Base-by-base conservation (phyloP, 257 asterid species). In the Scutellaria galericulata region DNA sequence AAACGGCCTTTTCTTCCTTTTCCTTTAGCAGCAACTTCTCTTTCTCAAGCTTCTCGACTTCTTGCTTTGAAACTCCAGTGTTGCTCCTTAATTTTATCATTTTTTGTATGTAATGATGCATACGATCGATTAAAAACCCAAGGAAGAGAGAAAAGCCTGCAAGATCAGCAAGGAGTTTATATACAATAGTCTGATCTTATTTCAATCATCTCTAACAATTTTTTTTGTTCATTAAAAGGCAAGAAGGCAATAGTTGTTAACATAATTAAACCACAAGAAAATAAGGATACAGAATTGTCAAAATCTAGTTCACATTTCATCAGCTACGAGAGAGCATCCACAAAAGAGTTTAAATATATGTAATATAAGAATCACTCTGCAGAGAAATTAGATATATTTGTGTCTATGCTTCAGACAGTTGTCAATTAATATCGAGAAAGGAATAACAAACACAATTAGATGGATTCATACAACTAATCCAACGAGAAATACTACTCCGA, bases 141-240 rank as follows among this genome's bases (percentile, higher is more conserved):
- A 89, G 97, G 72, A 88, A 94, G 71, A 94, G 84, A 56, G 89
- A 86, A 74, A 91, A 89, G n/a, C 92, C 99, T 91, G 80, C 78
- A 72, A 66, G 45, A 64, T 78, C 53, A 74, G 67, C 7, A 42
- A 11, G 27, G 14, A 12, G 53, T 31, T 35, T 58, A 60, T 40
- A n/a, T 35, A 27, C 54, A 40, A 7, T 7, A 11, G 31, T 40
- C 37, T 55, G 7, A 9, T 0, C 64, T 54, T 0, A 8, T 54
- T 22, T 8, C 62, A 61, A 2, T 44, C 12, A 58, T 31, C 50
- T 45, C 9, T 24, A 42, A 3, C 37, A 0, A 3, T 2, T 31
- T 24, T 31, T 31, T 31, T 31, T 31, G 5, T 31, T 31, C 37
- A 31, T 31, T 31, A 35, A 44, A 45, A 27, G 4, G n/a, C 10